Evolutionary conservation across 225 moss, liverwort and hornwort genomes (phyloP).

Genomic region (Rhytidiadelphus loreus): DNA sequence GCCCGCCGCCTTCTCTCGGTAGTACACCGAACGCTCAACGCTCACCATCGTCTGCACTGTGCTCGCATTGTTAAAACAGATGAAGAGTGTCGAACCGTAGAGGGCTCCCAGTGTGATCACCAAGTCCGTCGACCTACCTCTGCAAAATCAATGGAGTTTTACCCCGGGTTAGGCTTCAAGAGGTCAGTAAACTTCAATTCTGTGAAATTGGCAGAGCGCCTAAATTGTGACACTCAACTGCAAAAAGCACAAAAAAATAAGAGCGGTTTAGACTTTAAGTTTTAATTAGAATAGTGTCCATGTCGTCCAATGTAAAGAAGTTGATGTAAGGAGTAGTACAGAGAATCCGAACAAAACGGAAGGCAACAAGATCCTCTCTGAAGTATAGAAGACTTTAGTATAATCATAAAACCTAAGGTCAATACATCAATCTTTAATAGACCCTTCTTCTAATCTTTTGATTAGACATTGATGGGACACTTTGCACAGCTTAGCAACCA

Average conservation of each 20-base stretch:
- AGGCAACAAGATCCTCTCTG: not conserved
- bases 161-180: not conserved
- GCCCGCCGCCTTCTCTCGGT: conserved; percentile 54
- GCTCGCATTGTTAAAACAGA: conserved; percentile 43
- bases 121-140: conserved; percentile 16
- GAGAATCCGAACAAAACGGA: not conserved
- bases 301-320: not conserved
- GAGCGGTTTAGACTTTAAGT: not conserved
- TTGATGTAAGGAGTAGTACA: not conserved
- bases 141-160: not conserved
- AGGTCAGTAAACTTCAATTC: not conserved
- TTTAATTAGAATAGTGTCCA: not conserved
- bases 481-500: not conserved
- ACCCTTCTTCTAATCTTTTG: not conserved
- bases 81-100: conserved; percentile 34
- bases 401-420: not conserved
- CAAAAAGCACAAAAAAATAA: not conserved
- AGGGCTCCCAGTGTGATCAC: conserved; percentile 31
- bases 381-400: no score
- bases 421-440: not conserved
- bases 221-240: not conserved
- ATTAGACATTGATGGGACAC: not conserved
- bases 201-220: not conserved
- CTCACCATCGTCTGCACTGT: conserved; percentile 50
- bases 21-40: conserved; percentile 39